Evolutionary conservation across 169 alveolate species (phyloP).

Genomic region (Neospora caninum): DNA sequence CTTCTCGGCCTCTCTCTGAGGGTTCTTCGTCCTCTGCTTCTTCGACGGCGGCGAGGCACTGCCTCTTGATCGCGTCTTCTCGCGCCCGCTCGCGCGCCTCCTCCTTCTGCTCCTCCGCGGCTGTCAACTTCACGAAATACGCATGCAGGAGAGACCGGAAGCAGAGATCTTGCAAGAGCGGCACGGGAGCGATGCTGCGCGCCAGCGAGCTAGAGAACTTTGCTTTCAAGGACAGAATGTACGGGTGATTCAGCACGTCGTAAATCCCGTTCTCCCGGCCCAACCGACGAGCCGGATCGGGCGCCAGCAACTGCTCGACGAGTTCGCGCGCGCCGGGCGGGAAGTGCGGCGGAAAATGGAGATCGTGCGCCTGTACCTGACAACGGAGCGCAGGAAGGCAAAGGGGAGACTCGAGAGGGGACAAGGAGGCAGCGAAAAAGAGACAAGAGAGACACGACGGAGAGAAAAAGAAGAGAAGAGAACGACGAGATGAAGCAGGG

Average conservation of each 20-base stretch:
- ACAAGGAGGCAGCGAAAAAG: not conserved
- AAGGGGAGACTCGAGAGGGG: not conserved
- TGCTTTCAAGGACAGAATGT: not conserved
- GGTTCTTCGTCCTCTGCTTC: not conserved
- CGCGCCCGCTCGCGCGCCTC: not conserved
- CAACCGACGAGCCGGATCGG: not conserved
- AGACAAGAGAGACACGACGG: not conserved
- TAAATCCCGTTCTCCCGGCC: not conserved
- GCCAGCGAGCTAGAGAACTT: not conserved
- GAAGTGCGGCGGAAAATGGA: slow-evolving; percentile 21
- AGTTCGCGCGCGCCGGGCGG: slow-evolving; percentile 17
- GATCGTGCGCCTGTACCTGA: slow-evolving; percentile 18
- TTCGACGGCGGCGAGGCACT: not conserved
- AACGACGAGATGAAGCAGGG: no score
- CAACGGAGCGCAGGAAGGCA: not conserved
- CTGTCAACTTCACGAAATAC: not conserved
- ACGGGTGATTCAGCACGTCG: not conserved
- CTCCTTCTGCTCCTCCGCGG: not conserved
- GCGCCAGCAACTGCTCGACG: slow-evolving; percentile 5
- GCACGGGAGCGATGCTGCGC: not conserved
- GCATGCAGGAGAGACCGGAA: not conserved
- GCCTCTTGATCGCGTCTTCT: not conserved
- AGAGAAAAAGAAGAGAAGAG: not conserved
- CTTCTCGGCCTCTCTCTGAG: not conserved
- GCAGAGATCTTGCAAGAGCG: slow-evolving; percentile 16